Percentiles rank a stretch among this genome's conserved stretches.
Evolutionary conservation across 768 basidiomycete species (phyloP).

Genomic region (Harrya chromipes): DNA sequence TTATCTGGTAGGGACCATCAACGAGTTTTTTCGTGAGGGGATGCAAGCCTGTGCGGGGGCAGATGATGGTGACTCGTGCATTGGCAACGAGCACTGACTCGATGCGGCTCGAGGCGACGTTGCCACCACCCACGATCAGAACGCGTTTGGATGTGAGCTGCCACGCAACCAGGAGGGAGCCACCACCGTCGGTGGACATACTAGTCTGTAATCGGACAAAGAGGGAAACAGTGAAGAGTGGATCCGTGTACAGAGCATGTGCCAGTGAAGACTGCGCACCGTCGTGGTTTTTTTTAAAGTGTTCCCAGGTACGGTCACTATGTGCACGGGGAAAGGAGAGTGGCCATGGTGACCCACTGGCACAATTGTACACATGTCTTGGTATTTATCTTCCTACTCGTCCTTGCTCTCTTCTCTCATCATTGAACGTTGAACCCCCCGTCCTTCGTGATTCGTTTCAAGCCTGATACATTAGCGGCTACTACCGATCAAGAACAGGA

Average conservation of each 20-base stretch:
- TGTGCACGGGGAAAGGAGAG: conserved; percentile 3
- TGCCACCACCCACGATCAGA: conserved; percentile 91
- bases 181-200: conserved; percentile 41
- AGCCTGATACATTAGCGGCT: too few relatives aligned
- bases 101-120: conserved; percentile 85
- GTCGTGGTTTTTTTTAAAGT: background rate
- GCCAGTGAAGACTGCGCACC: background rate
- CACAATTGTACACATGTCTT: too few relatives aligned
- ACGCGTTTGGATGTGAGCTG: conserved; percentile 82
- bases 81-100: conserved; percentile 81
- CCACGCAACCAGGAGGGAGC: conserved; percentile 90
- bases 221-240: background rate
- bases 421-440: background rate
- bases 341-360: conserved; percentile 27
- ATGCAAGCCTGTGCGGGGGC: conserved; percentile 66
- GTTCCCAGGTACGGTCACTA: background rate
- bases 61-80: conserved; percentile 73
- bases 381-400: background rate
- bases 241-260: conserved; percentile 3
- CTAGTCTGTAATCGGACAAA: background rate
- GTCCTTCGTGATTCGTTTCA: background rate
- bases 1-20: conserved; percentile 45
- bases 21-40: conserved; percentile 54
- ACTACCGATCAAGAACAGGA: conserved; percentile 7
- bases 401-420: background rate